Percentiles rank a stretch among this genome's conserved stretches.
phyloP scores from a whole-genome alignment of 1,284 basidiomycete genomes.

The Cryptococcus sp. region DNA sequence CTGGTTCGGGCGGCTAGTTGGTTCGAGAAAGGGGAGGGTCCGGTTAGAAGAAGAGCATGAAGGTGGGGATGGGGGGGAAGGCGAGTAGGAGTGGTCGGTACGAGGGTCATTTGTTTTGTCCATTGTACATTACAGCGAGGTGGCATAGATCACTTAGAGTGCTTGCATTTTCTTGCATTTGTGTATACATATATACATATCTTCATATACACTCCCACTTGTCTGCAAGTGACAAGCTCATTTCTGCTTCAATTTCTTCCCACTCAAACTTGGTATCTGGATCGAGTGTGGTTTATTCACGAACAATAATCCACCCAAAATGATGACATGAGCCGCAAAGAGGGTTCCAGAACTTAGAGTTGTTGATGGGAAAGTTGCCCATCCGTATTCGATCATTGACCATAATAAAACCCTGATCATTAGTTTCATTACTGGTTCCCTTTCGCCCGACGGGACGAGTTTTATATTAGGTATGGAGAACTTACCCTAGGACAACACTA shows the following conservation, averaged over 20 bases:
- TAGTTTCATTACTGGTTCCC: no score
- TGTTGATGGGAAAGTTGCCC: slow-evolving; percentile 84
- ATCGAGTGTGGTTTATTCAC: neutral
- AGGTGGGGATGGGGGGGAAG: neutral
- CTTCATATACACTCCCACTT: no score
- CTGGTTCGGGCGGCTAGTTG: neutral
- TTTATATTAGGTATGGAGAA: slow-evolving; percentile 4
- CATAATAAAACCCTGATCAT: slow-evolving; percentile 59
- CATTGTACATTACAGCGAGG: neutral
- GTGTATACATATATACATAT: no score
- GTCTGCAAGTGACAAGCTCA: no score
- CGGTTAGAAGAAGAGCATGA: slow-evolving; percentile 1
- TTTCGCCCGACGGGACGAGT: no score
- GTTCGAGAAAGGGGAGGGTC: slow-evolving; percentile 1
- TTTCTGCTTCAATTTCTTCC: neutral
- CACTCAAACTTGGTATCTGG: neutral
- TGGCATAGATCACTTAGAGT: no score
- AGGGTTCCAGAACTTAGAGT: slow-evolving; percentile 63
- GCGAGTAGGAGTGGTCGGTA: neutral
- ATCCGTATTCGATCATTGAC: slow-evolving; percentile 70
- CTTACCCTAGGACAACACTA: slow-evolving; percentile 24
- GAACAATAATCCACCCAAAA: slow-evolving; percentile 65
- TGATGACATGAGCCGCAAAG: slow-evolving; percentile 55
- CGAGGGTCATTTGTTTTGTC: no score
- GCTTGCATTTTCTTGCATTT: no score